Conservation (phyloP, 2,329 filamentous ascomycete genomes). For the Penicillium sp. region DNA sequence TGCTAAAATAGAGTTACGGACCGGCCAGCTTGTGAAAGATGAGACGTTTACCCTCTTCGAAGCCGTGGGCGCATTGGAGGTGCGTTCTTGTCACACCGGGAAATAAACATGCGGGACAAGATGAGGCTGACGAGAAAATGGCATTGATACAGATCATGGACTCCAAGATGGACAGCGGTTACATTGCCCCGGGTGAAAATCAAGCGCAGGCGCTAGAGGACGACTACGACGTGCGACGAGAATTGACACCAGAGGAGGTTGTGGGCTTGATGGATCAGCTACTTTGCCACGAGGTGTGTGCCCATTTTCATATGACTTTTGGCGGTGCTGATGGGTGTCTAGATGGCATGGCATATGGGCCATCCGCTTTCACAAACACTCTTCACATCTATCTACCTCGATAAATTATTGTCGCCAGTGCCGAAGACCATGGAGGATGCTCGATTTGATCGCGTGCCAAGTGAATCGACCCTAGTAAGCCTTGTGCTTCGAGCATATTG, state of each 20-base stretch:
- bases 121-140: constrained; percentile 16
- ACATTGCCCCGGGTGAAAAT: constrained; percentile 69
- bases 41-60: constrained; percentile 91
- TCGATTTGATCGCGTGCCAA: constrained; percentile 52
- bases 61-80: constrained; percentile 74
- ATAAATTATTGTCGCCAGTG: constrained; percentile 72
- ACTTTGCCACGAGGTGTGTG: constrained; percentile 75
- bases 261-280: constrained; percentile 94
- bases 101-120: constrained; percentile 5
- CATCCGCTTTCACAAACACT: constrained; percentile 92
- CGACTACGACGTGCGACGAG: constrained; percentile 70
- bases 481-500: constrained; percentile 81
- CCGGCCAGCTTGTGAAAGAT: constrained; percentile 90
- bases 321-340: constrained; percentile 8
- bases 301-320: neutral
- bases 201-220: constrained; percentile 66
- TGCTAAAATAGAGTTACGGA: constrained; percentile 62
- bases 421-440: constrained; percentile 65
- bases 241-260: constrained; percentile 73
- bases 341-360: constrained; percentile 98
- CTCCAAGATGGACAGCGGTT: constrained; percentile 97
- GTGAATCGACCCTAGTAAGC: constrained; percentile 52
- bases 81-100: constrained; percentile 28
- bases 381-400: constrained; percentile 89
- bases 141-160: constrained; percentile 79